Evolutionary conservation across 2,329 filamentous ascomycete species (phyloP).

Genomic region (Aspergillus texensis): DNA sequence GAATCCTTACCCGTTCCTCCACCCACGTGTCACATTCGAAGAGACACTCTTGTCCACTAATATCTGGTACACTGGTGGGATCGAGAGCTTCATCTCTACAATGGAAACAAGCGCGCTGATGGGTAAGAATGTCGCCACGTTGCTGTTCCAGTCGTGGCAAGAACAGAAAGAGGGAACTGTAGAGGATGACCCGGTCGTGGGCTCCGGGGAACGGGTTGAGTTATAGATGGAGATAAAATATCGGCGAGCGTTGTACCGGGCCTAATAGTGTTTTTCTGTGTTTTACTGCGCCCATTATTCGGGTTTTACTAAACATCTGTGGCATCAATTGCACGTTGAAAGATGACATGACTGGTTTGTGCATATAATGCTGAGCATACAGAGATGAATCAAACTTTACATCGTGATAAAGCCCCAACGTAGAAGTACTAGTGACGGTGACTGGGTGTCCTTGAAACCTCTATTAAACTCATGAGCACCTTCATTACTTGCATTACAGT

Average conservation of each 20-base stretch:
- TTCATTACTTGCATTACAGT: background rate
- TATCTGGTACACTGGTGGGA: slow-evolving; percentile 64
- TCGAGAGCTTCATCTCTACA: slow-evolving; percentile 92
- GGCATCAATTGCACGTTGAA: background rate
- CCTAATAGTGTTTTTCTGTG: background rate
- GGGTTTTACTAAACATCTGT: background rate
- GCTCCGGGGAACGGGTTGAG: slow-evolving; percentile 13
- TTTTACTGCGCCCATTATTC: background rate
- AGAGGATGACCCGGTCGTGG: slow-evolving; percentile 7
- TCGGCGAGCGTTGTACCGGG: background rate
- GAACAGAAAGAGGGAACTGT: slow-evolving; percentile 24
- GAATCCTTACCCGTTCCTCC: slow-evolving; percentile 81
- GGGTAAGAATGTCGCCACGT: slow-evolving; percentile 65
- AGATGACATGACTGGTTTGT: background rate
- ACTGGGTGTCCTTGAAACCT: no score
- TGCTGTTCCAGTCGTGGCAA: slow-evolving; percentile 58
- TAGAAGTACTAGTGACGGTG: no score
- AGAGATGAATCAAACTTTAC: background rate
- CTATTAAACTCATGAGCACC: background rate
- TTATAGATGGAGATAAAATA: slow-evolving; percentile 11
- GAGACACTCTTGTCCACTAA: slow-evolving; percentile 64
- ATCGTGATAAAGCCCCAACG: no score
- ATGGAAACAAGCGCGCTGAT: slow-evolving; percentile 97
- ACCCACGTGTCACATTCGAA: slow-evolving; percentile 86
- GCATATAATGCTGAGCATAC: background rate